phyloP scores from a whole-genome alignment of 2,329 filamentous ascomycete species.

The Clonostachys solani region DNA sequence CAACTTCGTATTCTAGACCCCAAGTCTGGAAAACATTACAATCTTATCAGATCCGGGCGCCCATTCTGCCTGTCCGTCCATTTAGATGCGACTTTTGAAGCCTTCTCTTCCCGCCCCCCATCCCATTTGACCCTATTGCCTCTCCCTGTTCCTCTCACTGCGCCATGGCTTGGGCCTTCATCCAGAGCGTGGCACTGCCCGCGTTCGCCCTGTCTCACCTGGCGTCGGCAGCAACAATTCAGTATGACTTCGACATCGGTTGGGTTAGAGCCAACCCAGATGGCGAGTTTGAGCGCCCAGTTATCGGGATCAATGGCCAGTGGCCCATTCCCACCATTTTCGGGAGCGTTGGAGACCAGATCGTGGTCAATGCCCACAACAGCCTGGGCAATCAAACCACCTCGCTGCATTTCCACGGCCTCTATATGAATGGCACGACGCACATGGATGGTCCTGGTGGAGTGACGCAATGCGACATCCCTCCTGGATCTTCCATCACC shows the following conservation, averaged over 20 bases:
- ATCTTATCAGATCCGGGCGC: no score
- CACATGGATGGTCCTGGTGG: constrained; percentile 68
- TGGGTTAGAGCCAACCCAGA: constrained; percentile 73
- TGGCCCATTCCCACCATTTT: constrained; percentile 69
- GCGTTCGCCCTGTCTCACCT: no score
- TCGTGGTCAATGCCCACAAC: constrained; percentile 56
- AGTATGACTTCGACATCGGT: constrained; percentile 63
- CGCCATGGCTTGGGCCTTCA: no score
- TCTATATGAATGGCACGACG: constrained; percentile 63
- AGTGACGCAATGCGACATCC: constrained; percentile 65
- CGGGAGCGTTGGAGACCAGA: constrained; percentile 55
- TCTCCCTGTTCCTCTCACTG: no score
- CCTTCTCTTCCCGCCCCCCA: no score
- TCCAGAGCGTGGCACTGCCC: no score
- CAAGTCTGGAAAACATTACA: no score
- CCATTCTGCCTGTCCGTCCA: no score
- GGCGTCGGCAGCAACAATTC: constrained; percentile 35
- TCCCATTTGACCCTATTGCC: no score
- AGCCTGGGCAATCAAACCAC: constrained; percentile 53
- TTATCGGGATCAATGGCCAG: constrained; percentile 71
- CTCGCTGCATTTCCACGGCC: constrained; percentile 66
- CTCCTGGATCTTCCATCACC: constrained; percentile 58
- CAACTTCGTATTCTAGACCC: no score
- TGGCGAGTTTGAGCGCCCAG: constrained; percentile 54
- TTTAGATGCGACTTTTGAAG: no score